Evolutionary conservation across 2,329 filamentous ascomycete species (phyloP), one percentile per base, ranked within the genome.

Genomic region (Pyricularia sp.): DNA sequence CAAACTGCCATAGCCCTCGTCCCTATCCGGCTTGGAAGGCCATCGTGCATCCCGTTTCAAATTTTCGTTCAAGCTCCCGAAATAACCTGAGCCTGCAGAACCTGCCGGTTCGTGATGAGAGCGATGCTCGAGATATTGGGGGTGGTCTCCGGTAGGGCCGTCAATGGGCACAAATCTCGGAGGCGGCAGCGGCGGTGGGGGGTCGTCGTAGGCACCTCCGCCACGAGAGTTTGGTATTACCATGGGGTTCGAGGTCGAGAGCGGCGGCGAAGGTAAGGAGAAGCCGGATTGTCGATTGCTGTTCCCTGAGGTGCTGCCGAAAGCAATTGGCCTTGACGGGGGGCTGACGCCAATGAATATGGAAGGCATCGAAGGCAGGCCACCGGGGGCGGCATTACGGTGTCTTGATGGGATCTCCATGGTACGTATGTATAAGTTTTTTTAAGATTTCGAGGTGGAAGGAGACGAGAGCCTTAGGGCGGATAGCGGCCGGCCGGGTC

Each of bases 181-280:
- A 25, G 78, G 78, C 23, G 78, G 78, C 64, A 80, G 71, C 12
- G 78, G 78, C 42, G 78, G 78, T 28, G 78, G 78, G 17, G 74
- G 76, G 69, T 79, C 75, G 67, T 77, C 74, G n/a, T 75, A 73
- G 58, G 58, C 58, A 61, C 58, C 58, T 12, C 72, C 73, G 66
- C 75, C 73, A 63, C 72, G 74, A 69, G 75, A 77, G 66, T 74
- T 77, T 25, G 75, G 76, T 72, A 80, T 79, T 28, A 77, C 74
- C 77, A 79, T 78, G 2, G 78, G 78, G 50, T 76, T 75, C 11
- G 78, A 78, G 26, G 76, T 70, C 12, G 65, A 67, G 25, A 74
- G 63, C 50, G 75, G 71, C 11, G 76, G 73, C 20, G 77, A 76
- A 70, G 75, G 75, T 68, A 71, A 75, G 9, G 72, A 69, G 64